Evolutionary conservation across 768 basidiomycete genomes (phyloP), one percentile per base, ranked within the genome.

Genomic region (Podaxis sp.): DNA sequence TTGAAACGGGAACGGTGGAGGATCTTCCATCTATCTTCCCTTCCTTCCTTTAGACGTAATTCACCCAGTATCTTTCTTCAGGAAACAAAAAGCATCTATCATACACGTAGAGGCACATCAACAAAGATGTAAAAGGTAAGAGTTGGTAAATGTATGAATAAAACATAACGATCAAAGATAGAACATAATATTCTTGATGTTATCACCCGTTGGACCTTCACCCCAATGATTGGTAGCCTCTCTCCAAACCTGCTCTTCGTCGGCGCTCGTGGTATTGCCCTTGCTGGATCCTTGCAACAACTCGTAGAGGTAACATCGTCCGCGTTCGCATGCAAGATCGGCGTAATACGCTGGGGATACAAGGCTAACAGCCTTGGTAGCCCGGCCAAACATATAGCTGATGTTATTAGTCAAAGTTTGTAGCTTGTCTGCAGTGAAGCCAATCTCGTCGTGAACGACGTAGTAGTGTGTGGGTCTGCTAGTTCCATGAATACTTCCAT

Each of bases 291-390:
- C 86, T 59, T 82, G 83, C 63, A 94, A 73, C 25, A 92, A 81
- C 17, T 83, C 84, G 69, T 92, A 86, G 19, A 94, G 68, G 68
- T 92, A 94, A 69, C 83, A 88, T 24, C 92, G 79, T 0, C 90
- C 92, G n/a, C 83, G 74, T 67, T 84, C 83, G 63, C 83, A 83
- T 7, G 80, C 79, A 59, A 93, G 78, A 72, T 93, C 91, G 12
- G 90, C 89, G 66, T 92, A 93, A 71, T 92, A 92, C 0, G 91
- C 91, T 0, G 92, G 88, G 0, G 92, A 91, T 7, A 87, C 83
- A 22, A 94, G 79, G 68, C 90, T 91, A 55, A 95, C 94, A 0
- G 92, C 89, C 66, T 92, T 90, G 2, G 94, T 95, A 1, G 93
- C 93, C 11, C 93, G 87, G 3, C 89, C 90, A 67, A 91, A 96